Percentiles rank a stretch among this genome's conserved stretches.
phyloP scores from a whole-genome alignment of 768 basidiomycete genomes.

The Mycena latifolia region DNA sequence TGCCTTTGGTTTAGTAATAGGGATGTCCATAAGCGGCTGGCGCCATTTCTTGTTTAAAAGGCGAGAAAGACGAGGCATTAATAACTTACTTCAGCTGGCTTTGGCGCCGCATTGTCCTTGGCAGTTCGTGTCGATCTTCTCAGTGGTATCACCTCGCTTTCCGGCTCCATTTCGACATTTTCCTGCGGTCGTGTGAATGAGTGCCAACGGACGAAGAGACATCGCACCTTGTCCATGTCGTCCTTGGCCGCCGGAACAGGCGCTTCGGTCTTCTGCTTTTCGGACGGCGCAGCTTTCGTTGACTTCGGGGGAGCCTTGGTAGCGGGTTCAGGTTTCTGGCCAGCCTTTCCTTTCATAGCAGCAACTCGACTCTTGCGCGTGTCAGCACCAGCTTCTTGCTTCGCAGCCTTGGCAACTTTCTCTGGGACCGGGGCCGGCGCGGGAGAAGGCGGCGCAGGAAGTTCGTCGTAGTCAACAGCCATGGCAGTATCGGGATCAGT shows the following conservation, averaged over 20 bases:
- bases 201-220: neutral
- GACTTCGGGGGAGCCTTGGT: constrained; percentile 29
- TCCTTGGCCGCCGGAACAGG: neutral
- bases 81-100: constrained; percentile 12
- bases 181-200: neutral
- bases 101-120: constrained; percentile 2
- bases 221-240: constrained; percentile 5
- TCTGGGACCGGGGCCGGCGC: neutral
- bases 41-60: neutral
- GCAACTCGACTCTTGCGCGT: constrained; percentile 36
- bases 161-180: constrained; percentile 11
- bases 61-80: neutral
- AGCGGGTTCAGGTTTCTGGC: constrained; percentile 29
- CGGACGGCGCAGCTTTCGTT: constrained; percentile 12
- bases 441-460: constrained; percentile 38
- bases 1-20: constrained; percentile 12
- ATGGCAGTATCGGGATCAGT: constrained; percentile 28
- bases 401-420: constrained; percentile 11
- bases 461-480: constrained; percentile 47
- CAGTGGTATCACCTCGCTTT: constrained; percentile 24
- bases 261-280: constrained; percentile 19
- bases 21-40: constrained; percentile 16
- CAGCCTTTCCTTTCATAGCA: constrained; percentile 47
- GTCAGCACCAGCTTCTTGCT: constrained; percentile 8
- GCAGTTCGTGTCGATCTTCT: constrained; percentile 22